These are phyloP conservation scores for Backusella westeae DNA, from an alignment of 192 early-diverging fungal species.

Conservation along the genomic window DNA sequence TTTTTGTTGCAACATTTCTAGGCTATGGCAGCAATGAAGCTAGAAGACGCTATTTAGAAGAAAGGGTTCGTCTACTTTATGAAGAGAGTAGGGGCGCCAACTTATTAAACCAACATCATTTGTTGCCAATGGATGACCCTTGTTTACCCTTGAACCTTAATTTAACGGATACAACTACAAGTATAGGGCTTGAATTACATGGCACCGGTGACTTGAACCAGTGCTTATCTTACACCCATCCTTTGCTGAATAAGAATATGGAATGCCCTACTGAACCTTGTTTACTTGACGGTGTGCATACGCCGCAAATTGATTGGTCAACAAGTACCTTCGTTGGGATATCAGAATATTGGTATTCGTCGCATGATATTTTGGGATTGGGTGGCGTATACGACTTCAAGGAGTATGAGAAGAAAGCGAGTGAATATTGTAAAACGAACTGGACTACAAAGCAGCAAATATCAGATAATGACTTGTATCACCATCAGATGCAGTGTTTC, in stretches of 20 bases:
- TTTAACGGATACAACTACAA: constrained; percentile 46
- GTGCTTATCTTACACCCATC: constrained; percentile 60
- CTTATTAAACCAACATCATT: constrained; percentile 36
- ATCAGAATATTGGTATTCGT: constrained; percentile 96
- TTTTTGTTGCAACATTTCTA: constrained; percentile 93
- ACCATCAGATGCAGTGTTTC: constrained; percentile 91
- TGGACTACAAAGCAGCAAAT: constrained; percentile 58
- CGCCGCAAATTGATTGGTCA: constrained; percentile 79
- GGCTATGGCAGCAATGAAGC: constrained; percentile 97
- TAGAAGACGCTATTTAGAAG: constrained; percentile 74
- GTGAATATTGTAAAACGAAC: constrained; percentile 66
- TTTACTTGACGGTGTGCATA: constrained; percentile 92
- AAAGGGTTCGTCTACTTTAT: constrained; percentile 40
- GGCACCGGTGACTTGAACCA: constrained; percentile 57
- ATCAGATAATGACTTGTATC: constrained; percentile 44
- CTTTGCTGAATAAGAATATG: constrained; percentile 78
- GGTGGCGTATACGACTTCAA: constrained; percentile 79
- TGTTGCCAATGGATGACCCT: constrained; percentile 55
- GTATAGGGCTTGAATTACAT: constrained; percentile 41
- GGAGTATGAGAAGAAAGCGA: constrained; percentile 65
- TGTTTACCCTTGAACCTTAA: constrained; percentile 59
- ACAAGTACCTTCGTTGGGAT: constrained; percentile 83
- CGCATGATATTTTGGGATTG: constrained; percentile 74
- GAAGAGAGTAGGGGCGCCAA: constrained; percentile 26
- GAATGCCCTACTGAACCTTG: constrained; percentile 79